phyloP scores from a whole-genome alignment of 2,329 filamentous ascomycete genomes.

The Apiospora pterosperma region DNA sequence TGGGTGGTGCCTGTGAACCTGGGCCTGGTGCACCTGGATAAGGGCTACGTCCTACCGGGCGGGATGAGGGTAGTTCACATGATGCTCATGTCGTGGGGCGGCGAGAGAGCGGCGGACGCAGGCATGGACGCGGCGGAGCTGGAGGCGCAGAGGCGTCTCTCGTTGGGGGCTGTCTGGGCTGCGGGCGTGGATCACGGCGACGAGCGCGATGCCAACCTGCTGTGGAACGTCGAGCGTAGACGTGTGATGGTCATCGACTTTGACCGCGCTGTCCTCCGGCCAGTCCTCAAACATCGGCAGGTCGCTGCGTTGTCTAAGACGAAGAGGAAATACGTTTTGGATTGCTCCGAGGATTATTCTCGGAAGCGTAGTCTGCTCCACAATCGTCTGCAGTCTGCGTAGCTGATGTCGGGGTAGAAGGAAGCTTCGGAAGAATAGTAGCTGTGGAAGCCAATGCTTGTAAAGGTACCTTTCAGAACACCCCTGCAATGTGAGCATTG shows the following conservation, averaged over 20 bases:
- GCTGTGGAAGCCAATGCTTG: no score
- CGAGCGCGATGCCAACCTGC: conserved; percentile 15
- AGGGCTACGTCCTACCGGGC: conserved; percentile 14
- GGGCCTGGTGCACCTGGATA: conserved; percentile 9
- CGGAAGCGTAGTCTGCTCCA: not conserved
- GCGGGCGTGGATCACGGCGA: conserved; percentile 16
- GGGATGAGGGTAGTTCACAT: conserved; percentile 1
- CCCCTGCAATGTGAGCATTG: no score
- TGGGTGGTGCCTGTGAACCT: conserved; percentile 16
- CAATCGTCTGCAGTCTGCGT: not conserved
- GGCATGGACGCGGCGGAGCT: not conserved
- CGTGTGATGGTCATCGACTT: conserved; percentile 11
- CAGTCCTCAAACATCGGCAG: not conserved
- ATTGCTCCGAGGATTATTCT: not conserved
- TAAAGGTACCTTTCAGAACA: no score
- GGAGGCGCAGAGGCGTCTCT: conserved; percentile 10
- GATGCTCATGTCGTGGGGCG: conserved; percentile 23
- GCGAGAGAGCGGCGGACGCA: conserved; percentile 10
- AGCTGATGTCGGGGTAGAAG: not conserved
- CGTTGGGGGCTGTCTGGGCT: conserved; percentile 9
- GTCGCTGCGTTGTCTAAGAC: not conserved
- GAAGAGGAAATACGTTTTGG: not conserved
- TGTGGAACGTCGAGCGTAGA: conserved; percentile 18
- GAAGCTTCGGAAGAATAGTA: no score
- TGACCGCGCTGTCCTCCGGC: not conserved